Percentiles rank a stretch among this genome's conserved stretches.
Conservation (phyloP, 2,329 filamentous ascomycete species). For the Cyphellophora europaea region DNA sequence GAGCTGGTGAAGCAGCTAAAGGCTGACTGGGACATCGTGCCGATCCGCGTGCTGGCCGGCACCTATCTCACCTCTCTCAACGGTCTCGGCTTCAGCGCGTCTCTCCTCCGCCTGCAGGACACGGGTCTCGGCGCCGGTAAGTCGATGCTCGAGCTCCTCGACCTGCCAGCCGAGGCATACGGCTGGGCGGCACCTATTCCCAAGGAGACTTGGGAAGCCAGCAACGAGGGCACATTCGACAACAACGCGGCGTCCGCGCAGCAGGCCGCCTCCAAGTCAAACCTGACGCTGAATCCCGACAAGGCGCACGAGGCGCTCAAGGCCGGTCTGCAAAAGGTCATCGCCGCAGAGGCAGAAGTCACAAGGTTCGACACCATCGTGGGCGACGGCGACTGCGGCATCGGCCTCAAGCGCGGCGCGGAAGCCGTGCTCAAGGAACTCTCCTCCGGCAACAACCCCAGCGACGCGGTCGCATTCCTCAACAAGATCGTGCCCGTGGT, state of each 20-base stretch:
- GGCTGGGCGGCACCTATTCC: conserved; percentile 57
- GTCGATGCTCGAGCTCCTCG: conserved; percentile 55
- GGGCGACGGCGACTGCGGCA: conserved; percentile 84
- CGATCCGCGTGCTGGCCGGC: conserved; percentile 52
- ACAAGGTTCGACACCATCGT: conserved; percentile 70
- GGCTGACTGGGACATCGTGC: conserved; percentile 49
- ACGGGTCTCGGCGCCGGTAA: conserved; percentile 45
- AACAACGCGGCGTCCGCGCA: conserved; percentile 30
- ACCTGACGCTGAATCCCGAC: conserved; percentile 42
- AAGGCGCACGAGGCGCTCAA: conserved; percentile 44
- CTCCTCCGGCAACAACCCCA: conserved; percentile 30
- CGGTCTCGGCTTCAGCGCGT: conserved; percentile 62
- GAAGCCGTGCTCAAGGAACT: conserved; percentile 47
- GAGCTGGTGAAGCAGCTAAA: conserved; percentile 55
- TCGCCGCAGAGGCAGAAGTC: conserved; percentile 55
- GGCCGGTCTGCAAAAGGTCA: conserved; percentile 48
- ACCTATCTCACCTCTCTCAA: conserved; percentile 67
- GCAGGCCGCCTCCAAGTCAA: conserved; percentile 39
- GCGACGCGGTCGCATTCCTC: conserved; percentile 52
- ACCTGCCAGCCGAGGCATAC: conserved; percentile 57
- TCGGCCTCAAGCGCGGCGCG: conserved; percentile 77
- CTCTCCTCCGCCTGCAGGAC: conserved; percentile 53
- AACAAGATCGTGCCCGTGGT: conserved; percentile 54
- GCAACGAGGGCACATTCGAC: conserved; percentile 31
- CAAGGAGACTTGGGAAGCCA: conserved; percentile 49